Evolutionary conservation across 495 filamentous ascomycete species (phyloP).

Genomic region (Pyronema domesticum): DNA sequence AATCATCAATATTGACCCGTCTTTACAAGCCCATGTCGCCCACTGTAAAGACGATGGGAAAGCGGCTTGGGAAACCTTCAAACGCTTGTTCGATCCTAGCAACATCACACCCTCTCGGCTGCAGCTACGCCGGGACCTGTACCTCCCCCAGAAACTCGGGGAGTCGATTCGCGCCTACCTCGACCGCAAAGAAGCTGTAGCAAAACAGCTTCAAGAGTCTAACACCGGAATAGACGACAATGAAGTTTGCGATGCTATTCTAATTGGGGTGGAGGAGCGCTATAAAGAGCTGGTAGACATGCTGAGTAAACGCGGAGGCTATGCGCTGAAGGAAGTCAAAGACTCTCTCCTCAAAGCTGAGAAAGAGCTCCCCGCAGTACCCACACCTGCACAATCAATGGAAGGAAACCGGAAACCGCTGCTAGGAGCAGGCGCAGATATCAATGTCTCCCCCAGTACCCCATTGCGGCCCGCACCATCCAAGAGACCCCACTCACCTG

Average conservation of each 20-base stretch:
- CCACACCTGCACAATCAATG: background rate
- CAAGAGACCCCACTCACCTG: background rate
- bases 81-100: background rate
- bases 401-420: background rate
- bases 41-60: constrained; percentile 3
- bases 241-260: constrained; percentile 1
- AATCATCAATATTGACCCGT: background rate
- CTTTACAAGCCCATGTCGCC: background rate
- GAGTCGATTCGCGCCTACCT: constrained; percentile 2
- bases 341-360: background rate
- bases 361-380: background rate
- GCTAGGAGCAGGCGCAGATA: background rate
- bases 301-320: background rate
- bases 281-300: background rate
- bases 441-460: no score
- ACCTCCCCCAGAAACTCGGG: background rate
- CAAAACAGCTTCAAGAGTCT: background rate
- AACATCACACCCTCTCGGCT: background rate
- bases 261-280: constrained; percentile 2
- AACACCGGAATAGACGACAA: background rate
- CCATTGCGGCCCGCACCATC: no score
- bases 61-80: constrained; percentile 3
- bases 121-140: constrained; percentile 1
- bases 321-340: constrained; percentile 1
- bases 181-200: background rate